phyloP scores from a whole-genome alignment of 495 filamentous ascomycete species.

The Penicillium cinerascens region DNA sequence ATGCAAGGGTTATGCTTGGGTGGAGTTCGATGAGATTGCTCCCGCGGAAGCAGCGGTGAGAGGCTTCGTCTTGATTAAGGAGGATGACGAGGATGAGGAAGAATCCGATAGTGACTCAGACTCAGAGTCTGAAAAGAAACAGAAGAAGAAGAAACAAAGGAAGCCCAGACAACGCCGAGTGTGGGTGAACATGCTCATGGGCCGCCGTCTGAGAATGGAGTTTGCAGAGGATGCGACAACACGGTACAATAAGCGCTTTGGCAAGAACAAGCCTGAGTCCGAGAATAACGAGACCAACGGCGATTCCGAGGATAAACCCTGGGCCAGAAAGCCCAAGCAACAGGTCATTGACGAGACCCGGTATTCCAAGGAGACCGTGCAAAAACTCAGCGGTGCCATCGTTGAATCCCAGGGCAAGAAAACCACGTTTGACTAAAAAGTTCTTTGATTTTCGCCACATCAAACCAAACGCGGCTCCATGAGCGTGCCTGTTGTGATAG shows the following conservation, averaged over 20 bases:
- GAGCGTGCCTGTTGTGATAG: not conserved
- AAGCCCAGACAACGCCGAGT: conserved; percentile 65
- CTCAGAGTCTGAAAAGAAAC: conserved; percentile 30
- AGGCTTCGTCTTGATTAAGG: conserved; percentile 68
- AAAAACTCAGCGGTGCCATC: conserved; percentile 69
- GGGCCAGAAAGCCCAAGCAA: conserved; percentile 23
- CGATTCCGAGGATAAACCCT: conserved; percentile 24
- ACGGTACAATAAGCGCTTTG: conserved; percentile 90
- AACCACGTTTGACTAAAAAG: conserved; percentile 66
- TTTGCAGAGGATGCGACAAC: conserved; percentile 85
- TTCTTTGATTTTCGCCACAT: not conserved
- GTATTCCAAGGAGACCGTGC: conserved; percentile 43
- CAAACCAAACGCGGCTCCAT: not conserved
- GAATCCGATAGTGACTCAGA: conserved; percentile 36
- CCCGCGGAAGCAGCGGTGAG: conserved; percentile 74
- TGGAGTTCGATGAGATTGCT: conserved; percentile 77
- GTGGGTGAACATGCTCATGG: conserved; percentile 77
- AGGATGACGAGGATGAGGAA: conserved; percentile 57
- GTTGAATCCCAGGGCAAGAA: conserved; percentile 80
- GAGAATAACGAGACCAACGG: conserved; percentile 23
- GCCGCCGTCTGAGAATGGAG: conserved; percentile 80
- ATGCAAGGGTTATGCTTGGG: conserved; percentile 96
- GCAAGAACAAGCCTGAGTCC: conserved; percentile 36
- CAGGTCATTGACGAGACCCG: conserved; percentile 34
- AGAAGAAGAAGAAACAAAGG: conserved; percentile 38